These are phyloP conservation scores for Trifolium dubium DNA, from an alignment of 306 rosid genomes.

Conservation along the genomic window DNA sequence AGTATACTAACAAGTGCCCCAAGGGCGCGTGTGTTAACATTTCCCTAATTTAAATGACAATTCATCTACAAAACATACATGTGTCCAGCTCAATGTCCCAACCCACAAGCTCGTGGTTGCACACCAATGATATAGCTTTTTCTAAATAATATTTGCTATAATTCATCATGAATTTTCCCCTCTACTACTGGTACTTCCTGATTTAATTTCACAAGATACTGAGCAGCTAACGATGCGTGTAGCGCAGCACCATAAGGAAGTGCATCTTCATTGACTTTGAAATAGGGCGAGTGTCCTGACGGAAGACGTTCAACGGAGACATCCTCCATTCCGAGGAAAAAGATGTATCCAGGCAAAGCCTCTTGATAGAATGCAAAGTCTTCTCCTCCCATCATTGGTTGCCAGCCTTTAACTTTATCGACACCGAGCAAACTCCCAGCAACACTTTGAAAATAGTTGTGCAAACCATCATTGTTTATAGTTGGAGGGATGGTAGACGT, in stretches of 20 bases:
- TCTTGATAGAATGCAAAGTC: conserved; percentile 90
- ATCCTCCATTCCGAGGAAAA: conserved; percentile 75
- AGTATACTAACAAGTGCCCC: too few species aligned
- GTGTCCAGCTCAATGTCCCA: conserved; percentile 10
- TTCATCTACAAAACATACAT: conserved; percentile 32
- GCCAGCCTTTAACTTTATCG: conserved; percentile 55
- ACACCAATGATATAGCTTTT: background rate
- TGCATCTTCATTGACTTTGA: conserved; percentile 74
- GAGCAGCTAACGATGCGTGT: conserved; percentile 78
- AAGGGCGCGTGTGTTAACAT: too few species aligned
- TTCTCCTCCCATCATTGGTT: conserved; percentile 81
- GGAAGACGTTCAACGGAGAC: conserved; percentile 49
- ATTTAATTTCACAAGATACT: conserved; percentile 56
- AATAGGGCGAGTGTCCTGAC: conserved; percentile 64
- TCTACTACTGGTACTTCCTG: conserved; percentile 42
- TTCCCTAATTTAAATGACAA: conserved; percentile 5
- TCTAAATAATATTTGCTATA: conserved; percentile 42
- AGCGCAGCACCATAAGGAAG: conserved; percentile 94
- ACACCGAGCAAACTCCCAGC: conserved; percentile 70
- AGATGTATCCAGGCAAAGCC: conserved; percentile 78
- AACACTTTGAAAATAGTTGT: conserved; percentile 58
- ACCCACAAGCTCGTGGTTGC: conserved; percentile 9
- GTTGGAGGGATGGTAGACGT: conserved; percentile 73
- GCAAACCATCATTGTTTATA: conserved; percentile 66
- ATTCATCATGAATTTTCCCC: conserved; percentile 60